These are phyloP conservation scores for Paracoccidioides brasiliensis DNA, from an alignment of 2,329 filamentous ascomycete species.

Conservation along the genomic window DNA sequence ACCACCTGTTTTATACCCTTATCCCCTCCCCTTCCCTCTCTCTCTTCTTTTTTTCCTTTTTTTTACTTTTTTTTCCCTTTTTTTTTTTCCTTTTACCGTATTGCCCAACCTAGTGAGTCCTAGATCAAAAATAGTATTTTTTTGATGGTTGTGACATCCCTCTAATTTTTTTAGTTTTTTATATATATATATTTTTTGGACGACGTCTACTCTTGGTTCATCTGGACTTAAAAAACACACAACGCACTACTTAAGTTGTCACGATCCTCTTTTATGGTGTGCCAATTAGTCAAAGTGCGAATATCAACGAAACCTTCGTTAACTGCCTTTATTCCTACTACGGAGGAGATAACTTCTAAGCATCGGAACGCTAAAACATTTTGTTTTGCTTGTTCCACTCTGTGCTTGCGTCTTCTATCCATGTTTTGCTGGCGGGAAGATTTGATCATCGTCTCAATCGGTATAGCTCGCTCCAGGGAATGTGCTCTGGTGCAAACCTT, in stretches of 20 bases:
- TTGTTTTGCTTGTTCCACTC: slow-evolving; percentile 6
- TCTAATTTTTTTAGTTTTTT: not conserved
- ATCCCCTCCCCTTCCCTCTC: too few species aligned
- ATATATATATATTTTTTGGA: too few species aligned
- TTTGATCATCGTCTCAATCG: slow-evolving; percentile 4
- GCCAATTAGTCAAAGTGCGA: slow-evolving; percentile 96
- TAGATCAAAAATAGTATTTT: not conserved
- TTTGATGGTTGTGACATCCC: not conserved
- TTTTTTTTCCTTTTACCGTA: not conserved
- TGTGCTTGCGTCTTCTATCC: slow-evolving; percentile 3
- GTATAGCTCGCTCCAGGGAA: not conserved
- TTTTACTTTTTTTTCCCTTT: too few species aligned
- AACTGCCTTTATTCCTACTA: slow-evolving; percentile 17
- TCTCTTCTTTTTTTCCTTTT: not conserved
- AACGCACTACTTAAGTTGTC: slow-evolving; percentile 94
- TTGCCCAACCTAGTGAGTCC: slow-evolving; percentile 2
- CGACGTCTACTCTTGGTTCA: too few species aligned
- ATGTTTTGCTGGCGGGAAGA: slow-evolving; percentile 6
- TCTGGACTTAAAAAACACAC: not conserved
- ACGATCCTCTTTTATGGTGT: slow-evolving; percentile 65
- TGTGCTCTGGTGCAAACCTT: not conserved
- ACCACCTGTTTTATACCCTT: slow-evolving; percentile 2
- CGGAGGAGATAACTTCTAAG: not conserved
- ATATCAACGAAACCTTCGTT: slow-evolving; percentile 43
- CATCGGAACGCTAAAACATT: slow-evolving; percentile 6